Percentiles rank a stretch among this genome's conserved stretches.
phyloP scores from a whole-genome alignment of 345 rosid genomes.

The Kandelia obovata region DNA sequence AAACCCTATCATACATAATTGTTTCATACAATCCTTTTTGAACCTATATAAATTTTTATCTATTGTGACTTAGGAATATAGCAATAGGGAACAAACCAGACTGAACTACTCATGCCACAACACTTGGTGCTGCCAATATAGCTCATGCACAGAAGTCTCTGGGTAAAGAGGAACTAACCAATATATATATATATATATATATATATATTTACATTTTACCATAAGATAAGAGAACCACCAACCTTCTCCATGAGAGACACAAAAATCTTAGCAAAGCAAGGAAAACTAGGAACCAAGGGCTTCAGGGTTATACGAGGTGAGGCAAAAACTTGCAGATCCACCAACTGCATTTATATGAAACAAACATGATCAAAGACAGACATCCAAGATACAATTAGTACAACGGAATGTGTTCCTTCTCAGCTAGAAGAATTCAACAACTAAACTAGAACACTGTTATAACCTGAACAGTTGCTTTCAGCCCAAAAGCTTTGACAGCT shows the following conservation, averaged over 20 bases:
- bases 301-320: conserved; percentile 87
- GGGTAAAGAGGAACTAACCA: neutral
- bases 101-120: no score
- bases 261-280: conserved; percentile 82
- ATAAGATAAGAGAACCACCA: conserved; percentile 9
- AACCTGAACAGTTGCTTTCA: conserved; percentile 94
- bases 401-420: neutral
- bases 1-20: neutral
- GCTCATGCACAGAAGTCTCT: no score
- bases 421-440: conserved; percentile 5
- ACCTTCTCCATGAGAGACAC: conserved; percentile 99
- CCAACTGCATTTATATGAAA: conserved; percentile 42
- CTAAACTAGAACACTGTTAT: neutral
- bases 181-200: no score
- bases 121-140: no score
- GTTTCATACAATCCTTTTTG: no score
- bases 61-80: no score
- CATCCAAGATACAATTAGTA: conserved; percentile 5
- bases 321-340: conserved; percentile 92
- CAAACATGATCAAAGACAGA: neutral
- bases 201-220: neutral
- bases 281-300: conserved; percentile 92
- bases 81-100: no score
- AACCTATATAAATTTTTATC: no score
- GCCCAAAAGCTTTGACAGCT: conserved; percentile 82